These are phyloP conservation scores for Phytophthora litchii DNA, from an alignment of 352 stramenopile species.

Conservation along the genomic window DNA sequence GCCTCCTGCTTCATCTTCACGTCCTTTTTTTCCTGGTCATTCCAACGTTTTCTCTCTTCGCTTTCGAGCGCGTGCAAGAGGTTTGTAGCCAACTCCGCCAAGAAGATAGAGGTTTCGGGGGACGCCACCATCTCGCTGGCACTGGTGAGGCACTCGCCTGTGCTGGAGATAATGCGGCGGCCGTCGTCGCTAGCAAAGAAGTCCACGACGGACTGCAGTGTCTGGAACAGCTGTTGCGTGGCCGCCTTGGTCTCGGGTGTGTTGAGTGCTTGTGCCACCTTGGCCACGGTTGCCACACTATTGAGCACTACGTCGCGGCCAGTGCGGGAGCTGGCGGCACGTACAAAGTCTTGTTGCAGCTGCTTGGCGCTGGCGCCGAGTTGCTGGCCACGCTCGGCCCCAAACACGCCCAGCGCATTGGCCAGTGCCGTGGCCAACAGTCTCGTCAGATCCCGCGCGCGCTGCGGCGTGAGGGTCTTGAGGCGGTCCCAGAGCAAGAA, in stretches of 20 bases:
- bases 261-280: conserved; percentile 72
- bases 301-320: conserved; percentile 74
- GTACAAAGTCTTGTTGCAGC: conserved; percentile 59
- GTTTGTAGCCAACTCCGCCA: conserved; percentile 78
- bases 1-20: conserved; percentile 15
- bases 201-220: conserved; percentile 72
- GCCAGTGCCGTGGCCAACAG: conserved; percentile 58
- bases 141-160: conserved; percentile 54
- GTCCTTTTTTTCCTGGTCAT: conserved; percentile 8
- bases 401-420: conserved; percentile 62
- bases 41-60: conserved; percentile 46
- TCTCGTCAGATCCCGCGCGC: conserved; percentile 70
- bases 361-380: conserved; percentile 43
- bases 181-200: conserved; percentile 74
- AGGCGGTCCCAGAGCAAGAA: conserved; percentile 74
- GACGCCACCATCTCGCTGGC: conserved; percentile 67
- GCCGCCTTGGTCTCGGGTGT: conserved; percentile 74
- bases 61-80: conserved; percentile 70
- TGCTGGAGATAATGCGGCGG: conserved; percentile 58
- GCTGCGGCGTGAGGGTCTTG: conserved; percentile 78
- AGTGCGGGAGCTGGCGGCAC: conserved; percentile 50
- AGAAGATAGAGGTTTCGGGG: conserved; percentile 74
- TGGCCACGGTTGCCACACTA: conserved; percentile 60
- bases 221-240: conserved; percentile 64
- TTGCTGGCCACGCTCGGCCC: conserved; percentile 50